These are phyloP conservation scores for Hypoxylon sp. DNA, from an alignment of 2,329 filamentous ascomycete genomes.

Conservation along the genomic window DNA sequence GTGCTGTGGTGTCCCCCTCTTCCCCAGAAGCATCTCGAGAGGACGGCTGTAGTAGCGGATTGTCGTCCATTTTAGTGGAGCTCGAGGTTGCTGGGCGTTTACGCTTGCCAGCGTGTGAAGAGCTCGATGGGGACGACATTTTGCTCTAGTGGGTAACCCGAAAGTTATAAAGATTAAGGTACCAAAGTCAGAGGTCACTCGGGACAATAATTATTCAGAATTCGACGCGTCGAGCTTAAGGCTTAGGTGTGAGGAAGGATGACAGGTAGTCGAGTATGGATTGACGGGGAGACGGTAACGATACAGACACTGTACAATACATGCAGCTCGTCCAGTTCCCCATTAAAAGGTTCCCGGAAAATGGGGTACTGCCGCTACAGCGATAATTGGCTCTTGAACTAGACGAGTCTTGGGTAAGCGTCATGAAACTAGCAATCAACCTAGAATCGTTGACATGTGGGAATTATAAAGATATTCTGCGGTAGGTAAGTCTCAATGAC, in stretches of 20 bases:
- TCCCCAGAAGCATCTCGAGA: conserved; percentile 88
- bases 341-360: conserved; percentile 26
- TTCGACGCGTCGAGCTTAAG: conserved; percentile 20
- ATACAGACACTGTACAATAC: conserved; percentile 22
- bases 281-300: conserved; percentile 25
- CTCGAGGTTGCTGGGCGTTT: conserved; percentile 77
- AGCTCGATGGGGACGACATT: conserved; percentile 74
- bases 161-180: neutral
- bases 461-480: neutral
- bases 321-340: conserved; percentile 34
- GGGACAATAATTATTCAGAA: conserved; percentile 8
- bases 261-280: conserved; percentile 18
- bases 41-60: conserved; percentile 76
- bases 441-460: conserved; percentile 8
- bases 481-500: conserved; percentile 5
- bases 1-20: conserved; percentile 81
- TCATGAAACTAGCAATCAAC: conserved; percentile 26
- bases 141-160: conserved; percentile 10
- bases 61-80: conserved; percentile 66
- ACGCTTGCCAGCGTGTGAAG: conserved; percentile 77
- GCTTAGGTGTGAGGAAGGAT: conserved; percentile 20
- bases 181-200: conserved; percentile 6
- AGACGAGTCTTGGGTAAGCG: conserved; percentile 30
- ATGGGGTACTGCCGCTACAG: conserved; percentile 26
- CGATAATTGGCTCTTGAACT: conserved; percentile 23